Base-by-base conservation (phyloP, 768 basidiomycete genomes). In the Podaxis sp. region DNA sequence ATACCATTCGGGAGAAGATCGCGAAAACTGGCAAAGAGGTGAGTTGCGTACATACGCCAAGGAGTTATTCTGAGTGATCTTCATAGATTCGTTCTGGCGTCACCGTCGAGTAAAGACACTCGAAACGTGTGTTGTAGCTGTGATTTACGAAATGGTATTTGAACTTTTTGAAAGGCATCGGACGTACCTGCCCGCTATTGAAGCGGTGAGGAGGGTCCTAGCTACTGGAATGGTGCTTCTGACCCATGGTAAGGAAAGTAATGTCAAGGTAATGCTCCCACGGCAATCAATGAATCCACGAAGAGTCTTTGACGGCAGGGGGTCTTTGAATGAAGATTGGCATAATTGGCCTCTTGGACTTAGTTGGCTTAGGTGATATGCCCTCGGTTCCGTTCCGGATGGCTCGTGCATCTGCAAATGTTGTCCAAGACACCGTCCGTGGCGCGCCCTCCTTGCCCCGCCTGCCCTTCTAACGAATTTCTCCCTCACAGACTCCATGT, bases 1-100 rank as follows among this genome's bases (percentile, higher is more conserved):
- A 92, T 0, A 77, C 78, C 2, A 76, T 93, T 50, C 73, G 84
- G 11, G 86, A 76, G 55, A 90, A 80, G 78, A 92, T 96, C 69
- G 84, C 85, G 81, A 95, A 94, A 83, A 96, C 93, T 9, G 94
- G 94, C 64, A 95, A 95, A 75, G 82, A 91, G 87, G 93, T 91
- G 55, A 3, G 75, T 69, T 23, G 28, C 23, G 16, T 23, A 5
- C 18, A 23, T 14, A 25, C 1, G 23, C 16, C n/a, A 38, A 32
- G 35, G 32, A 6, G 32, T 21, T n/a, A 35, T 28, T 44, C 13
- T 18, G 3, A 7, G 32, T 46, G 13, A 44, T 18, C 13, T 28
- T 27, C 21, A 52, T 48, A 73, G 72, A 66, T 73, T 59, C 66
- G 68, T n/a, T 87, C 86, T 57, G 80, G 87, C 32, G 67, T 70